phyloP scores from a whole-genome alignment of 1,284 basidiomycete genomes.

The Apiotrichum veenhuisii region DNA sequence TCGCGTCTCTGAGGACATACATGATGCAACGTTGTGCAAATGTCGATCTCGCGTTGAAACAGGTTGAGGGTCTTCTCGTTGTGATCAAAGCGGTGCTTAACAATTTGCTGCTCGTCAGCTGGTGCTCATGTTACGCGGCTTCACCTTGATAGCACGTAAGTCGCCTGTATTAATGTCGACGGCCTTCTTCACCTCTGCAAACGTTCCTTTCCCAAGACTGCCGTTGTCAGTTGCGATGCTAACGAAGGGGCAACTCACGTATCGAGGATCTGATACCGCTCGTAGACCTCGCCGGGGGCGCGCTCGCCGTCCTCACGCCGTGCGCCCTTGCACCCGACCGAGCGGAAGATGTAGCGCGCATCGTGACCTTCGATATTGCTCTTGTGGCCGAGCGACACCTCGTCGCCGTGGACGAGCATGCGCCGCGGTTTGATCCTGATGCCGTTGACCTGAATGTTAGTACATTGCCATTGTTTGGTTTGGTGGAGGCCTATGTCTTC shows the following conservation, averaged over 20 bases:
- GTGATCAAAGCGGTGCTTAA: slow-evolving; percentile 49
- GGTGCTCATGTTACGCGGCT: slow-evolving; percentile 36
- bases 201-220: slow-evolving; percentile 49
- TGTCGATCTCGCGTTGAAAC: slow-evolving; percentile 72
- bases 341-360: slow-evolving; percentile 53
- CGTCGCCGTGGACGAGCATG: slow-evolving; percentile 71
- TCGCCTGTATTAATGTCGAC: slow-evolving; percentile 46
- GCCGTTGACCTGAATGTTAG: slow-evolving; percentile 62
- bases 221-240: slow-evolving; percentile 6
- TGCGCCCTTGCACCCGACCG: slow-evolving; percentile 38
- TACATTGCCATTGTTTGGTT: neutral
- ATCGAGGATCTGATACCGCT: slow-evolving; percentile 43
- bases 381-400: slow-evolving; percentile 70
- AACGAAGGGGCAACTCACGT: slow-evolving; percentile 26
- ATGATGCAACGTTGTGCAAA: slow-evolving; percentile 70
- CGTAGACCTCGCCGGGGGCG: slow-evolving; percentile 50
- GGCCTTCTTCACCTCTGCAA: slow-evolving; percentile 49
- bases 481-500: neutral
- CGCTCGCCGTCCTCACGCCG: slow-evolving; percentile 40
- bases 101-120: slow-evolving; percentile 50
- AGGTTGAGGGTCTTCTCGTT: slow-evolving; percentile 53
- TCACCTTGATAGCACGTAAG: slow-evolving; percentile 48
- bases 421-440: slow-evolving; percentile 57
- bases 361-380: slow-evolving; percentile 49
- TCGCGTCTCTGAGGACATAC: slow-evolving; percentile 24